Evolutionary conservation across 352 stramenopile genomes (phyloP).

Genomic region (Pythium aphanidermatum): DNA sequence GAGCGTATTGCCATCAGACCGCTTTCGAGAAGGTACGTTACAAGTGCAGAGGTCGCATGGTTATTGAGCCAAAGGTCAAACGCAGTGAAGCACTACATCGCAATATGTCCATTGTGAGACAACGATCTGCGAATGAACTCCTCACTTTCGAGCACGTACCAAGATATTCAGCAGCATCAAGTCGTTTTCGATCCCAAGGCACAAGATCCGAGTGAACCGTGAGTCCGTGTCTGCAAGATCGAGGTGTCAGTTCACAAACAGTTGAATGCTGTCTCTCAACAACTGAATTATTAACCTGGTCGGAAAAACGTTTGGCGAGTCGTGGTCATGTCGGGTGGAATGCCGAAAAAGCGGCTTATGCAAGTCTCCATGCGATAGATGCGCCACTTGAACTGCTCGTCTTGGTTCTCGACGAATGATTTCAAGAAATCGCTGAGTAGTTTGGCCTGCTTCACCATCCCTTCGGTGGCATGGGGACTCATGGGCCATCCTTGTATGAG

Average conservation of each 20-base stretch:
- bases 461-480: conserved; percentile 26
- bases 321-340: conserved; percentile 63
- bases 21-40: conserved; percentile 52
- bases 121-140: background rate
- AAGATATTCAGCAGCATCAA: conserved; percentile 88
- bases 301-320: conserved; percentile 64
- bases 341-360: conserved; percentile 56
- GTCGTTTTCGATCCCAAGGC: conserved; percentile 81
- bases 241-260: too few species aligned
- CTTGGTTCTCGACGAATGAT: conserved; percentile 78
- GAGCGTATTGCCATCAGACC: conserved; percentile 29
- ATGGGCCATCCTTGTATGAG: conserved; percentile 8
- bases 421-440: conserved; percentile 77
- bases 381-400: conserved; percentile 68
- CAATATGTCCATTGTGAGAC: background rate
- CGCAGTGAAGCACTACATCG: conserved; percentile 52
- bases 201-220: conserved; percentile 54
- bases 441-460: conserved; percentile 43
- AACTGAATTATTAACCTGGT: conserved; percentile 27
- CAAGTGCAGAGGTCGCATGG: conserved; percentile 53
- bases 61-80: conserved; percentile 64
- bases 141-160: conserved; percentile 25
- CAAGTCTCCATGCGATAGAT: conserved; percentile 79
- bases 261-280: background rate
- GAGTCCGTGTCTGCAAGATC: conserved; percentile 48